These are phyloP conservation scores for Stephania cephalantha DNA, from an alignment of 164 flowering plant genomes.

Conservation along the genomic window DNA sequence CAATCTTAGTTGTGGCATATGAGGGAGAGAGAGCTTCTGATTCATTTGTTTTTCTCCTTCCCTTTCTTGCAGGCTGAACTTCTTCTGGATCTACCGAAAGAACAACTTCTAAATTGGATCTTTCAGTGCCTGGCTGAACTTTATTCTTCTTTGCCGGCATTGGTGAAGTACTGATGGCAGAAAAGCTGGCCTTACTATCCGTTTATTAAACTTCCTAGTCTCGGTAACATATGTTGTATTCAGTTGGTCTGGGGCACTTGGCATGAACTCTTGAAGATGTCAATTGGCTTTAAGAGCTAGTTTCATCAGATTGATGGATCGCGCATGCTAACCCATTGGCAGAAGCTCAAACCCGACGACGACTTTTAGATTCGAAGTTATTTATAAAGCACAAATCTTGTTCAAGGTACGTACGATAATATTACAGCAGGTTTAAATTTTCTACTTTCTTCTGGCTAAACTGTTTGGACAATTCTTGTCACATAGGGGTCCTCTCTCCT, in stretches of 20 bases:
- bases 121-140: conserved; percentile 85
- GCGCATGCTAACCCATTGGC: not conserved
- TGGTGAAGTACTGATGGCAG: conserved; percentile 59
- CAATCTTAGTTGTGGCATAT: not conserved
- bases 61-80: conserved; percentile 65
- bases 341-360: not conserved
- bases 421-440: not conserved
- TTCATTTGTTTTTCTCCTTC: conserved; percentile 3
- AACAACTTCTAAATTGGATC: conserved; percentile 85
- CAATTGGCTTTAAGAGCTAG: conserved; percentile 7
- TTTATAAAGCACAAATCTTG: not conserved
- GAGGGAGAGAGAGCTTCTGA: not conserved
- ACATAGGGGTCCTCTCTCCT: not conserved
- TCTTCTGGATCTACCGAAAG: conserved; percentile 86
- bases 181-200: not conserved
- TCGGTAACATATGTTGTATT: not conserved
- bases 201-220: not conserved
- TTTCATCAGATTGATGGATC: conserved; percentile 12
- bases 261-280: conserved; percentile 6
- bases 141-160: conserved; percentile 73
- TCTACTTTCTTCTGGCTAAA: not conserved
- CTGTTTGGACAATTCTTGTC: not conserved
- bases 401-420: conserved; percentile 2
- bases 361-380: not conserved
- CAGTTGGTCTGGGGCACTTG: not conserved